Conservation (phyloP, 2,329 filamentous ascomycete species). For the Talaromyces sp. region DNA sequence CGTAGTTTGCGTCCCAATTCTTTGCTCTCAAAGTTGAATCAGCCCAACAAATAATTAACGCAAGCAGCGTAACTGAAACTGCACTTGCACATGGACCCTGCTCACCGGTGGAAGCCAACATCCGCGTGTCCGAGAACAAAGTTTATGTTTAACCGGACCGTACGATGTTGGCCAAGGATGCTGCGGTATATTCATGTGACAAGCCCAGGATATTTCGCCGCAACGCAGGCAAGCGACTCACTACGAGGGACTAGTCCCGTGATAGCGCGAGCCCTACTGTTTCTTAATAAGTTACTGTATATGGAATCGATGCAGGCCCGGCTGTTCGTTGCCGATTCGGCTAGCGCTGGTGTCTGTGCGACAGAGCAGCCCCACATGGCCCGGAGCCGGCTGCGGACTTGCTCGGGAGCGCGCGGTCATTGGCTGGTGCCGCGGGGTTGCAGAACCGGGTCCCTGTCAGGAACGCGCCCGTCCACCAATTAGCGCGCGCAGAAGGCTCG, state of each 20-base stretch:
- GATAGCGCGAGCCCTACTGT: not conserved
- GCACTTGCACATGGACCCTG: not conserved
- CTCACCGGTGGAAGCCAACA: not conserved
- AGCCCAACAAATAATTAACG: not conserved
- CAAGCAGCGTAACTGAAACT: not conserved
- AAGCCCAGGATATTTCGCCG: not conserved
- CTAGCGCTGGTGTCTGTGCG: not conserved
- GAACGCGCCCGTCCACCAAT: not conserved
- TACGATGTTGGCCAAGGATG: not conserved
- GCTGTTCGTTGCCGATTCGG: not conserved
- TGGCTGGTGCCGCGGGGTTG: not conserved
- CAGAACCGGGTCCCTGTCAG: not conserved
- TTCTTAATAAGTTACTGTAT: no score
- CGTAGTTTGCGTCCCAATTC: not conserved
- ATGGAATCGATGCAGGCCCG: not conserved
- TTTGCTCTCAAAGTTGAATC: not conserved
- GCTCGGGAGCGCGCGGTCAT: not conserved
- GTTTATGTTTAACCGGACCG: not conserved
- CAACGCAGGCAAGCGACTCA: not conserved
- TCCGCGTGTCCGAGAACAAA: not conserved
- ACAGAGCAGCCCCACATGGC: not conserved
- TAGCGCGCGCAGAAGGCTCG: not conserved
- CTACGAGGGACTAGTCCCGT: not conserved
- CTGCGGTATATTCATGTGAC: not conserved
- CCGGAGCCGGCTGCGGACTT: not conserved